Conservation (phyloP, 2,329 filamentous ascomycete species). For the Paradendryphiella salina region DNA sequence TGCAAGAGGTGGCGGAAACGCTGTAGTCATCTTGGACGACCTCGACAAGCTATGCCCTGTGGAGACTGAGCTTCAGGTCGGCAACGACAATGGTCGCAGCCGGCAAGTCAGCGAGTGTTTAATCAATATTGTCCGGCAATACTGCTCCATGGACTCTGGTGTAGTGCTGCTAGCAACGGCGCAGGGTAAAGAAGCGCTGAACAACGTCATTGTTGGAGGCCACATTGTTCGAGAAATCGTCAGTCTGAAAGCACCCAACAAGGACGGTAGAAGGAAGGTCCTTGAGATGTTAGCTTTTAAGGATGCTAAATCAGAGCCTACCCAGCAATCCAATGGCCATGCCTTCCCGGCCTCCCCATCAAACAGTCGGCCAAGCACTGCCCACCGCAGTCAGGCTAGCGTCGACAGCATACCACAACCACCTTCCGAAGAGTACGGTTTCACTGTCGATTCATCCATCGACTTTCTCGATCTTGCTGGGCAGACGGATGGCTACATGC, state of each 20-base stretch:
- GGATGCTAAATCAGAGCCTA: slow-evolving; percentile 35
- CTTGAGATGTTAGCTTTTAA: slow-evolving; percentile 74
- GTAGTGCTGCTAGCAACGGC: slow-evolving; percentile 89
- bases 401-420: slow-evolving; percentile 42
- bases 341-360: slow-evolving; percentile 50
- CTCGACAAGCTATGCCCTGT: slow-evolving; percentile 89
- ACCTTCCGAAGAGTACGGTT: slow-evolving; percentile 54
- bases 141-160: slow-evolving; percentile 76
- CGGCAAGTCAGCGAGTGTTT: slow-evolving; percentile 90
- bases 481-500: slow-evolving; percentile 97
- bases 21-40: slow-evolving; percentile 88
- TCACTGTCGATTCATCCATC: slow-evolving; percentile 73
- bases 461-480: slow-evolving; percentile 93
- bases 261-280: slow-evolving; percentile 81
- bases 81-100: slow-evolving; percentile 89
- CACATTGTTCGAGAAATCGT: slow-evolving; percentile 93
- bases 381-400: slow-evolving; percentile 51
- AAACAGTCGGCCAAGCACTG: slow-evolving; percentile 52
- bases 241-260: slow-evolving; percentile 85
- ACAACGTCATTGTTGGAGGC: slow-evolving; percentile 86
- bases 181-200: slow-evolving; percentile 88
- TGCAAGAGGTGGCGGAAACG: slow-evolving; percentile 78
- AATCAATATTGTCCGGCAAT: slow-evolving; percentile 78
- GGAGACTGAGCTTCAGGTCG: slow-evolving; percentile 92
- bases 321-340: slow-evolving; percentile 31